Base-by-base conservation (phyloP, 495 filamentous ascomycete species). In the Penicillium angulare region DNA sequence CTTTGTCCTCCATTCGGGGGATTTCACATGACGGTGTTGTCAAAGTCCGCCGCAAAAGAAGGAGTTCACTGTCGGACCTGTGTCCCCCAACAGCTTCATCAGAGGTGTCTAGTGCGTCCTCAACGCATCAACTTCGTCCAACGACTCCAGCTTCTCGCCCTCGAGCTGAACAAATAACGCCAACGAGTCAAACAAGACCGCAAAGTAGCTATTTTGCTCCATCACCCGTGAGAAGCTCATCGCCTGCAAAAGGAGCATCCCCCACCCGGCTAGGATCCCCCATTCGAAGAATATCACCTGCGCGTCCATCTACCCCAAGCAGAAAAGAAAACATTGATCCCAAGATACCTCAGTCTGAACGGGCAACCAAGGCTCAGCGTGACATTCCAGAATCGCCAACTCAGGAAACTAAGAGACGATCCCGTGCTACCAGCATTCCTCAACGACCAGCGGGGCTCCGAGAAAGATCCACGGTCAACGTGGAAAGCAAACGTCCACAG, bases 11-110 rank as follows among this genome's bases (percentile, higher is more conserved):
- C 5, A 57, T 73, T 33, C 53, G 60, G 40, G 68, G 65, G 0
- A 62, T 72, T 31, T 60, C 69, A 3, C 55, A 64, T 5, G 67
- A 69, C 50, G 59, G 63, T 5, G 59, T 66, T 50, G 77, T 62
- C 78, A 75, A 56, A 39, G 43, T 60, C 46, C 69, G 84, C 57
- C 89, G 86, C 71, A 97, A 95, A 71, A 79, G 93, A 52, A 85
- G 93, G 56, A 96, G 91, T 67, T 97, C 92, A 18, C 69, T 98
- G 18, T 95, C 90, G 13, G 93, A 98, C 61, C 73, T 98, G 22
- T 87, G 88, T 60, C 76, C 74, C 34, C 72, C 79, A 5, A 80
- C 86, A 63, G 66, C 72, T 17, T 70, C 66, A 20, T 63, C 69
- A 32, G 68, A 68, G 27, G 50, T 60, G 10, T 71, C 67, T 4